phyloP scores from a whole-genome alignment of 1,139 yeast species.

The Blastobotrys ciferrii region DNA sequence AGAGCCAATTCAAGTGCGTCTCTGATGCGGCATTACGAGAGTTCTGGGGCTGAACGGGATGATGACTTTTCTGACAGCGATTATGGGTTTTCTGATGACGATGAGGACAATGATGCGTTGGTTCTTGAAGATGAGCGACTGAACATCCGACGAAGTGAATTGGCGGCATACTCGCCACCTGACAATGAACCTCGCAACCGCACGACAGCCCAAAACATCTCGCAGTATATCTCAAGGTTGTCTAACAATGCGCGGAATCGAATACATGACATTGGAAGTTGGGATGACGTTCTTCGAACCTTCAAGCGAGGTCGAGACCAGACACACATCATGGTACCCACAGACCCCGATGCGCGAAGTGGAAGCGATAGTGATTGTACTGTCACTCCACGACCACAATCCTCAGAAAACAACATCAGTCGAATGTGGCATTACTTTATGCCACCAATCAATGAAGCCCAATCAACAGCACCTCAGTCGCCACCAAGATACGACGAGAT shows the following conservation, averaged over 20 bases:
- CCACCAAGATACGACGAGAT: conserved; percentile 79
- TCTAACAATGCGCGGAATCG: conserved; percentile 28
- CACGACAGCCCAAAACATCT: conserved; percentile 27
- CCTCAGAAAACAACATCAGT: conserved; percentile 16
- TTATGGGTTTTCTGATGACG: conserved; percentile 9
- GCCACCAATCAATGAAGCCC: conserved; percentile 17
- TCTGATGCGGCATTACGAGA: conserved; percentile 19
- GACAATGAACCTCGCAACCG: conserved; percentile 9
- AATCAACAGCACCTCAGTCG: conserved; percentile 10
- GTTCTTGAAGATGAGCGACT: conserved; percentile 11
- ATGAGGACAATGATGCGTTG: conserved; percentile 13
- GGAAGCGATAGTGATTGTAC: conserved; percentile 27
- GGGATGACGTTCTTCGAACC: conserved; percentile 30
- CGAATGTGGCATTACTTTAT: conserved; percentile 27
- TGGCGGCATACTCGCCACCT: neutral
- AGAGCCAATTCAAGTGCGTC: conserved; percentile 2
- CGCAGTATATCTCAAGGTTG: conserved; percentile 25
- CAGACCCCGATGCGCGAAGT: conserved; percentile 9
- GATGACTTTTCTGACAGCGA: conserved; percentile 26
- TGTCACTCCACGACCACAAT: conserved; percentile 6
- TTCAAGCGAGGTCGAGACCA: conserved; percentile 18
- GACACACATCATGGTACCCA: conserved; percentile 1
- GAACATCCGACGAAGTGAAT: conserved; percentile 1
- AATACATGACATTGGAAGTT: conserved; percentile 26
- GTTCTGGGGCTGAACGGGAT: conserved; percentile 36